Evolutionary conservation across 352 stramenopile genomes (phyloP), one percentile per base, ranked within the genome.

Genomic region (Phytophthora meadii): DNA sequence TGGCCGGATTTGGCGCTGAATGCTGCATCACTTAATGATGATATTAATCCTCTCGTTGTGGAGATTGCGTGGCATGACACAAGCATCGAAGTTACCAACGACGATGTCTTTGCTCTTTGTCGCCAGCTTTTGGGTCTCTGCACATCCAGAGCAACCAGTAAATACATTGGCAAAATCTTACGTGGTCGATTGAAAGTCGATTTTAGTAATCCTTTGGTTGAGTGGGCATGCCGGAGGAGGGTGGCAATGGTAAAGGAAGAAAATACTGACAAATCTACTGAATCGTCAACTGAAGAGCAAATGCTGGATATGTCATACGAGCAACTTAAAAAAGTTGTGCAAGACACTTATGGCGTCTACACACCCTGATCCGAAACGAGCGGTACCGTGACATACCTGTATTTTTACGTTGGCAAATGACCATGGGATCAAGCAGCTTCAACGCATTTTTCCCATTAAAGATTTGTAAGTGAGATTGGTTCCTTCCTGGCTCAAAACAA

Each of bases 1-100:
- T 92, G 83, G 83, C 81, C 79, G 1, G 79, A 92, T 47, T 70
- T 92, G 45, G 77, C 78, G 1, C 62, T 92, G 2, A 90, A 90
- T 30, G 76, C 71, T 30, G 75, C 74, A 30, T 87, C 81, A 36
- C 54, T 92, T 7, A 68, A 89, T 47, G 68, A 70, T 1, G 54
- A 61, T 3, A 68, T 68, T 4, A 79, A 77, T 15, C 68, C 84
- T 19, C 76, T 92, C 3, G 65, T 80, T 3, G 81, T 90, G 7
- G 80, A 90, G 54, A 68, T 90, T 53, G 68, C 65, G 11, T 92
- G 83, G 83, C 79, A 84, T 46, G 65, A 66, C 22, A 67, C 52
- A 6, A 83, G 74, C 30, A 44, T 90, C 34, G 68, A 79, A 55
- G 67, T 90, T 9, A 81, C 76, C 5, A 85, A 92, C 48, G 54